These are phyloP conservation scores for Cryptococcus sp. DNA, from an alignment of 1,284 basidiomycete species.

Conservation along the genomic window DNA sequence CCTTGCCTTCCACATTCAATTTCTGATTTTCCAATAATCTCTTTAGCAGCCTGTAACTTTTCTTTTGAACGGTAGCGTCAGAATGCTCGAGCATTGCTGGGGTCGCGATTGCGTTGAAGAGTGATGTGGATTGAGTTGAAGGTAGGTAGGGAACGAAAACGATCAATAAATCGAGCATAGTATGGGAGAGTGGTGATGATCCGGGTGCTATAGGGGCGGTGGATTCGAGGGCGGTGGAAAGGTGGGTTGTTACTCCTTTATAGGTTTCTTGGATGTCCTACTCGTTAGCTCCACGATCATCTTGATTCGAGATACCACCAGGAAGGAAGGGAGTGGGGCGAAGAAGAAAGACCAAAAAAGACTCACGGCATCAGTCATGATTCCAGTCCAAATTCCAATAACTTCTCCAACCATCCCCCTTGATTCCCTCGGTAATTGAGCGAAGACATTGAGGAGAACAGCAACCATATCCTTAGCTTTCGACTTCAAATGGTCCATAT, in stretches of 20 bases:
- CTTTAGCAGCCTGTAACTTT: constrained; percentile 82
- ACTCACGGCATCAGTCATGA: constrained; percentile 66
- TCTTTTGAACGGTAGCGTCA: constrained; percentile 91
- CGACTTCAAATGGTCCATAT: constrained; percentile 67
- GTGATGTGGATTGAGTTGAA: constrained; percentile 55
- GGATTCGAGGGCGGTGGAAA: constrained; percentile 64
- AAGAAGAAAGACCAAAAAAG: background rate
- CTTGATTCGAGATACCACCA: too few relatives aligned
- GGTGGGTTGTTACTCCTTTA: constrained; percentile 69
- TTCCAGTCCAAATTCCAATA: constrained; percentile 77
- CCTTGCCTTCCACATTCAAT: constrained; percentile 48
- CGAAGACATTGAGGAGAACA: constrained; percentile 95
- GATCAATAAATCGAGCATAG: constrained; percentile 84
- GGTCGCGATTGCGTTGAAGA: constrained; percentile 56
- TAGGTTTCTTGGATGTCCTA: constrained; percentile 77
- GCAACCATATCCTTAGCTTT: constrained; percentile 90
- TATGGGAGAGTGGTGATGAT: constrained; percentile 58
- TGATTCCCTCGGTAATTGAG: constrained; percentile 69
- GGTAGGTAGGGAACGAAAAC: constrained; percentile 78
- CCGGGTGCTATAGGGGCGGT: constrained; percentile 39
- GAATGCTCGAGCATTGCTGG: constrained; percentile 52
- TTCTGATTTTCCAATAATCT: constrained; percentile 65
- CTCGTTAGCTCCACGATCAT: background rate
- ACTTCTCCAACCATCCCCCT: constrained; percentile 84
- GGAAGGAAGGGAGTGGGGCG: background rate